Conservation (phyloP, 1,284 basidiomycete genomes). For the Cutaneotrichosporon dermatis region DNA sequence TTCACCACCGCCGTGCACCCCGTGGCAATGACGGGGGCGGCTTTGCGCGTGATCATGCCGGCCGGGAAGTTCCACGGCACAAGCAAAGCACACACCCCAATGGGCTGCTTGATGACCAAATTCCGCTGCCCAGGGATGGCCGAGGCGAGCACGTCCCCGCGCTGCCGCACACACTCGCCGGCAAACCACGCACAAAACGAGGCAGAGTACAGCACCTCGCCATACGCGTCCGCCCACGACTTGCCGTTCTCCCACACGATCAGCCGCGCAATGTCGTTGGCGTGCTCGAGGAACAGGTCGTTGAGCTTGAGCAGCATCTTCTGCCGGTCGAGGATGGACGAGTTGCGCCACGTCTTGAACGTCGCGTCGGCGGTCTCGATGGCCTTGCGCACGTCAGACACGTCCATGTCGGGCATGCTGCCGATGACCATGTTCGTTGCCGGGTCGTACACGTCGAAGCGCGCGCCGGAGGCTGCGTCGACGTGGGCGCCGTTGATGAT, state of each 20-base stretch:
- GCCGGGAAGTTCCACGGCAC: constrained; percentile 77
- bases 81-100: constrained; percentile 58
- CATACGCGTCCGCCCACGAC: constrained; percentile 72
- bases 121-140: constrained; percentile 69
- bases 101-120: constrained; percentile 88
- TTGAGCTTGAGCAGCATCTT: constrained; percentile 32
- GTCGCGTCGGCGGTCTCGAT: constrained; percentile 70
- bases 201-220: constrained; percentile 73
- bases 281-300: constrained; percentile 30
- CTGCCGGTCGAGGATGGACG: constrained; percentile 52
- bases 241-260: constrained; percentile 79
- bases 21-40: constrained; percentile 68
- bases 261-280: constrained; percentile 42
- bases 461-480: constrained; percentile 65
- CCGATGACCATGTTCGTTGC: constrained; percentile 74
- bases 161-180: constrained; percentile 72
- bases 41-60: constrained; percentile 66
- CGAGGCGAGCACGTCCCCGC: constrained; percentile 76
- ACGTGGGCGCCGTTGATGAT: constrained; percentile 79
- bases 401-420: constrained; percentile 77
- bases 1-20: constrained; percentile 96
- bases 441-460: constrained; percentile 76
- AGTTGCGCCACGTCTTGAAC: constrained; percentile 74
- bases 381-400: constrained; percentile 72
- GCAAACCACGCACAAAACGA: constrained; percentile 83